These are phyloP conservation scores for Fusarium graminum DNA, from an alignment of 2,329 filamentous ascomycete species.

Conservation along the genomic window DNA sequence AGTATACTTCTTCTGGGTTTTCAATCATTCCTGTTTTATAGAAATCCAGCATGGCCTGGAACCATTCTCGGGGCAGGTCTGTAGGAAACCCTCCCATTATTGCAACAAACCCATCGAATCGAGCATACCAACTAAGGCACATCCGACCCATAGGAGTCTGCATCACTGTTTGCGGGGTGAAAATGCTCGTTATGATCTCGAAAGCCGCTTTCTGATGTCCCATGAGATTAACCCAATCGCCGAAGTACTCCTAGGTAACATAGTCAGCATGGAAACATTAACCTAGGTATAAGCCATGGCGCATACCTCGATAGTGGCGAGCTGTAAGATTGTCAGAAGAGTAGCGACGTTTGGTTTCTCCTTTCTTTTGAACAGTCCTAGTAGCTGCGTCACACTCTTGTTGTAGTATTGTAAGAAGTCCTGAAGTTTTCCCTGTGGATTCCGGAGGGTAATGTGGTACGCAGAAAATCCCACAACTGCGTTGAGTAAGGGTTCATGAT, in stretches of 20 bases:
- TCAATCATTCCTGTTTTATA: constrained; percentile 69
- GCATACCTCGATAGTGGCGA: constrained; percentile 90
- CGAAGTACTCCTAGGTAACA: constrained; percentile 81
- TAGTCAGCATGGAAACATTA: constrained; percentile 26
- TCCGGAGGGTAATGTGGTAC: constrained; percentile 82
- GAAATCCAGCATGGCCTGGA: constrained; percentile 72
- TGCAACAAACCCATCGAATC: constrained; percentile 87
- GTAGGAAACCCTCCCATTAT: constrained; percentile 85
- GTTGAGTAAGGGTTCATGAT: constrained; percentile 83
- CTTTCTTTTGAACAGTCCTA: constrained; percentile 76
- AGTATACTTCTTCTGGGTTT: constrained; percentile 72
- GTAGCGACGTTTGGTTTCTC: constrained; percentile 80
- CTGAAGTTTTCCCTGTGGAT: constrained; percentile 78
- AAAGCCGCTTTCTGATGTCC: constrained; percentile 92
- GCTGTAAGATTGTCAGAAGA: constrained; percentile 87
- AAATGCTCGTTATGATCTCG: constrained; percentile 81
- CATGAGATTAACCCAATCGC: constrained; percentile 94
- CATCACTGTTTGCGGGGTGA: constrained; percentile 80
- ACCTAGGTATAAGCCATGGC: constrained; percentile 7
- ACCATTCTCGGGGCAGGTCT: constrained; percentile 83
- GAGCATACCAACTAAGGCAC: constrained; percentile 88
- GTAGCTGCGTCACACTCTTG: constrained; percentile 81
- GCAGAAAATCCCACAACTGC: constrained; percentile 89
- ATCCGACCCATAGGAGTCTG: constrained; percentile 77
- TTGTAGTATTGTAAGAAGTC: constrained; percentile 93